Base-by-base conservation (phyloP, 2,329 filamentous ascomycete species). In the Verticillium nonalfalfae region DNA sequence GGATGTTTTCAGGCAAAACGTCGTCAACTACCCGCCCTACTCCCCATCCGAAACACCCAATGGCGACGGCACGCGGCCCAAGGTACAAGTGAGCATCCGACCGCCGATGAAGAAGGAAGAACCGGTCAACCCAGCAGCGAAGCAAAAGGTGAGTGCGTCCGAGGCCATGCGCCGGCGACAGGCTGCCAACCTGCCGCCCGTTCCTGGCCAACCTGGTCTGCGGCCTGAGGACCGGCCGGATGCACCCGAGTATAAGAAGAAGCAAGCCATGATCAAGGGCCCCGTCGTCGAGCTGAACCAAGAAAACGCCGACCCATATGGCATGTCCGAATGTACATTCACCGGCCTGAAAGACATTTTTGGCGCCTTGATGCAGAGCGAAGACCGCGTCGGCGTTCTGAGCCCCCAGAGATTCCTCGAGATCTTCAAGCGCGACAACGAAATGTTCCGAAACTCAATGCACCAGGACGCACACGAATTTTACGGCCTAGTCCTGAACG, bases 391-490 rank as follows among this genome's bases (percentile, higher is more conserved):
- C 7, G 95, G 95, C 15, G 92, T 99, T 11, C 83, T 98, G 52
- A 96, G 93, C 70, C 95, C 95, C 1, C 89, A 94, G 69, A 89
- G 93, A 64, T 97, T 99, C 66, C 81, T 99, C 39, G 94, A 99
- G 71, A 93, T 97, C 33, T 87, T 99, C 70, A 91, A 93, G 71
- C 86, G 90, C 65, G 92, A 98, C 69, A 96, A 99, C 72, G 95
- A 99, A 74, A 93, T 97, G 89, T 99, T 99, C 70, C 88, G 93
- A 62, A 94, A 93, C 45, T 91, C 93, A 4, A 97, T 97, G 91
- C 95, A 99, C 74, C 95, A 99, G 73, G 95, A 99, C 73, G 95
- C 95, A 1, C 95, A 99, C 74, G 95, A 99, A 72, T 99, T 99
- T 68, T 86, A 98, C 68, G 96, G 96, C 63, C 79, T 98, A 36